Percentiles rank a stretch among this genome's conserved stretches.
phyloP scores from a whole-genome alignment of 371 early-diverging fungal genomes.

The Mortierella polycephala region DNA sequence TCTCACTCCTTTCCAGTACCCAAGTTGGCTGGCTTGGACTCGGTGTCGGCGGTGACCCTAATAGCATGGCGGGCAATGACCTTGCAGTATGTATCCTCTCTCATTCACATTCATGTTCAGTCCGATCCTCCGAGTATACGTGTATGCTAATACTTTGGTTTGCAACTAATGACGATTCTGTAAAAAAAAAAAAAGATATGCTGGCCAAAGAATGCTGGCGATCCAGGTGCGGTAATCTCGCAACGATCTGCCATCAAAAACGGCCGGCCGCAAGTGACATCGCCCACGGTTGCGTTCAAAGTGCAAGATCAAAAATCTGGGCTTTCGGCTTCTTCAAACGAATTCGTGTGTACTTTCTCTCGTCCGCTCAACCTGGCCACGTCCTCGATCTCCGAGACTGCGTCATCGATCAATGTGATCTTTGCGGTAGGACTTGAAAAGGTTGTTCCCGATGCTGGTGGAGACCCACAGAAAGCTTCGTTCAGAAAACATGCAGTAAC shows the following conservation, averaged over 20 bases:
- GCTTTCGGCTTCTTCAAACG: not conserved
- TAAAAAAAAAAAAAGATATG: conserved; percentile 16
- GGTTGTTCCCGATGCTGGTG: conserved; percentile 1
- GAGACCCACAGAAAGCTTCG: conserved; percentile 27
- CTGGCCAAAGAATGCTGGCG: conserved; percentile 30
- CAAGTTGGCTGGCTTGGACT: conserved; percentile 38
- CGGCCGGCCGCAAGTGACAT: not conserved
- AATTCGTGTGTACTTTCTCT: conserved; percentile 33
- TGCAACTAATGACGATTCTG: not conserved
- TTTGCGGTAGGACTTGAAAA: conserved; percentile 19
- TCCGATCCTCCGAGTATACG: not conserved
- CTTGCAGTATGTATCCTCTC: conserved; percentile 32
- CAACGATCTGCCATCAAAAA: conserved; percentile 29
- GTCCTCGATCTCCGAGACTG: conserved; percentile 20
- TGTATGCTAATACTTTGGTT: not conserved
- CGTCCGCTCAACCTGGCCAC: conserved; percentile 24
- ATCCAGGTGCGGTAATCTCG: conserved; percentile 27
- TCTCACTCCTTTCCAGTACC: conserved; percentile 27
- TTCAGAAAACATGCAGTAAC: conserved; percentile 19
- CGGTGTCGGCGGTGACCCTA: conserved; percentile 29
- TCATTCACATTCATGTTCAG: not conserved
- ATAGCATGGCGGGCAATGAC: conserved; percentile 34
- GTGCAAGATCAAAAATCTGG: conserved; percentile 25
- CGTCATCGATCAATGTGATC: conserved; percentile 19
- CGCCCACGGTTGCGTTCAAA: conserved; percentile 9